These are phyloP conservation scores for Balansia obtecta DNA, from an alignment of 2,329 filamentous ascomycete genomes.

Conservation along the genomic window DNA sequence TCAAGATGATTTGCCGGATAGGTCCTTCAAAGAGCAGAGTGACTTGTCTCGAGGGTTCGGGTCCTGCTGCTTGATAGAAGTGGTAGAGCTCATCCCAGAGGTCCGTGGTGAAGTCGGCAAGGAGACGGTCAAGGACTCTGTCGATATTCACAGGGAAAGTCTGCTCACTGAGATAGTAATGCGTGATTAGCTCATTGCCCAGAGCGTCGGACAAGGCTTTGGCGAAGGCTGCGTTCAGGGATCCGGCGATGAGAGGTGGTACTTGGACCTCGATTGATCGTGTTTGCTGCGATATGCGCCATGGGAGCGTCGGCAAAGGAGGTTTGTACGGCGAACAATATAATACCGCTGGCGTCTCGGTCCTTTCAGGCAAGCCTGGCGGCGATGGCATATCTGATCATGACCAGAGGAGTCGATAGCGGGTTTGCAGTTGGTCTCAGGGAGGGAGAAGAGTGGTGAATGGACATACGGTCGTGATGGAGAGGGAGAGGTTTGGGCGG, in stretches of 20 bases:
- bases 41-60: constrained; percentile 18
- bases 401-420: constrained; percentile 9
- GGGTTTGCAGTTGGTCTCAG: not conserved
- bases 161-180: constrained; percentile 24
- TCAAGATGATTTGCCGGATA: constrained; percentile 23
- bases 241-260: constrained; percentile 23
- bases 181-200: constrained; percentile 23
- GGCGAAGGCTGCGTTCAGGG: constrained; percentile 22
- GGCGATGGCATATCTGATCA: constrained; percentile 19
- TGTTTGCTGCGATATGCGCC: constrained; percentile 16
- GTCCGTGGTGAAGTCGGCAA: constrained; percentile 19
- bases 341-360: constrained; percentile 12
- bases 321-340: constrained; percentile 16
- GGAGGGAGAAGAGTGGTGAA: not conserved
- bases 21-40: constrained; percentile 24
- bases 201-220: constrained; percentile 21
- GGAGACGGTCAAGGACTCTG: constrained; percentile 22
- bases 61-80: constrained; percentile 19
- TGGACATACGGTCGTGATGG: not conserved
- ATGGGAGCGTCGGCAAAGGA: constrained; percentile 20
- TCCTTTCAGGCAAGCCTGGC: constrained; percentile 14
- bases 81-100: constrained; percentile 25
- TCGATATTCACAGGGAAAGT: constrained; percentile 22
- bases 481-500: not conserved
- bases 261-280: constrained; percentile 21